Evolutionary conservation across 805 yeast genomes (phyloP), one percentile per base, ranked within the genome.

Genomic region (Lipomyces lipofer): DNA sequence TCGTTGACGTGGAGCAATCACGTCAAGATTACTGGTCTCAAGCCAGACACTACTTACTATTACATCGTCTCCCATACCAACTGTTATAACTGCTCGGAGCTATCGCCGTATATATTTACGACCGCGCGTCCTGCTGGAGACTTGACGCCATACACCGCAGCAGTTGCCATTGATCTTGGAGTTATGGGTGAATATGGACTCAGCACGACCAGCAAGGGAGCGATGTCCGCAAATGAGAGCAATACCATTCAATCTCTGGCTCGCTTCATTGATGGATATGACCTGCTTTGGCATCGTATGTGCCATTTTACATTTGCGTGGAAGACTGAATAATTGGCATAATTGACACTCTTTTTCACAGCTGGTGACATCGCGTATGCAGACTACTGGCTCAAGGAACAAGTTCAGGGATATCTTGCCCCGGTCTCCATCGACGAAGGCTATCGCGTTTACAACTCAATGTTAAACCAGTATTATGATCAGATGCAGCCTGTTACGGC

Each of bases 341-440:
- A n/a, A 13, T 10, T 19, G 29, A 12, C 7, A 15, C 19, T 38
- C 24, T 9, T 19, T 13, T n/a, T 19, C 10, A 39, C 61, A 35
- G 59, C 59, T 12, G 69, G 69, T 24, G 69, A 66, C 51, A 48
- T 66, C 40, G 66, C 64, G 22, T 66, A 66, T 45, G 66, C 69
- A 12, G 69, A 66, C 55, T 52, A 62, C 43, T 66, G 67, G 66
- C 61, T 66, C 39, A 51, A 56, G 45, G 64, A 61, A 47, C 51
- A 47, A 43, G 27, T 47, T 38, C 51, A 22, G 43, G 38, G 17
- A 2, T 22, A 29, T 17, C 52, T 29, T 10, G 13, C 9, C 3
- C 10, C 40, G 6, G 46, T 38, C 32, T 15, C 40, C 19, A 15
- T 45, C 40, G 58, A 25, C 25, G 43, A 9, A 21, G 50, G 39